Evolutionary conservation across 2,329 filamentous ascomycete genomes (phyloP), one percentile per base, ranked within the genome.

Genomic region (Talaromyces sp.): DNA sequence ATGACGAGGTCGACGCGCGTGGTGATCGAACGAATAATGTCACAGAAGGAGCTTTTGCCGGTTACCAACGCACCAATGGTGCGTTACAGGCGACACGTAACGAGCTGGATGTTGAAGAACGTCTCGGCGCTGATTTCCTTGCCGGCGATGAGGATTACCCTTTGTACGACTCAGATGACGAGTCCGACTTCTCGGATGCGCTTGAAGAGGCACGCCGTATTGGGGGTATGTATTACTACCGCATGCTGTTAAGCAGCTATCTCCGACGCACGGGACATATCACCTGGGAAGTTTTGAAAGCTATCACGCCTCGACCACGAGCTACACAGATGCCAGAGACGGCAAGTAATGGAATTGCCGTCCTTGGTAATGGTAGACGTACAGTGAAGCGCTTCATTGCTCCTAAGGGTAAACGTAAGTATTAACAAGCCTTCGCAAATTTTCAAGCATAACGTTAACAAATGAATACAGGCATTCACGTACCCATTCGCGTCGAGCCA

Each of bases 401-500:
- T 79, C 84, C 77, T 75, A 85, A 76, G 77, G 83, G 70, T 69
- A 87, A 77, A 82, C 78, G 80, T 79, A 71, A 72, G 76, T 55
- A 39, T 58, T 23, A 21, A 3, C 21, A 50, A 14, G 2, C 1
- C 12, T 23, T 23, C 44, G 42, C 6, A 12, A 12, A 35, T 33
- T 5, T 16, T 18, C 37, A 42, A 40, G 42, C 18, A 11, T 14
- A 12, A 23, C 12, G 8, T 25, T 39, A 39, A 25, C 35, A 31
- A 23, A 23, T 9, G 21, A 23, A 42, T 28, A 25, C 21, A 85
- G 91, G 91, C 75, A 98, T 99, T 64, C 93, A 98, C 71, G 95
- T 99, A 25, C 93, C 93, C 14, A 89, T 98, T 61, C 88, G 95
- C 56, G 93, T 99, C 37, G 95, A 99, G 77, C 95, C 95, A 37